A percentile compares a stretch with the other conserved stretches of the same genome.
Conservation (phyloP, 768 basidiomycete species). For the Coprinopsis sp. region DNA sequence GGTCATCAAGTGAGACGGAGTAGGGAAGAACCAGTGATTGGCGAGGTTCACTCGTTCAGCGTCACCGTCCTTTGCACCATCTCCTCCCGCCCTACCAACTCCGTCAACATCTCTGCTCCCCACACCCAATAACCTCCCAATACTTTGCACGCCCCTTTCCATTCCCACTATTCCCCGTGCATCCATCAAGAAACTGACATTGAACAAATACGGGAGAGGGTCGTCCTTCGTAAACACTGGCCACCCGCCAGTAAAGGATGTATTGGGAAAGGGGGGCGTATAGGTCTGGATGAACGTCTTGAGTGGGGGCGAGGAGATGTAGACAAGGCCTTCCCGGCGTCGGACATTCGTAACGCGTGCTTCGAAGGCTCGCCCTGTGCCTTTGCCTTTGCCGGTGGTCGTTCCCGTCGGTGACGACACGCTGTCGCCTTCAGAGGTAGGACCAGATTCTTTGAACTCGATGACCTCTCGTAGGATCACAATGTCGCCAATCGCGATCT, state of each 20-base stretch:
- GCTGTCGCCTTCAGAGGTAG: not conserved
- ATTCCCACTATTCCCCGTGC: constrained; percentile 38
- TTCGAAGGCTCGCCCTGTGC: constrained; percentile 40
- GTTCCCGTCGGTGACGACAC: too few species aligned
- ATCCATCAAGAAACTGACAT: constrained; percentile 46
- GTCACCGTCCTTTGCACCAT: not conserved
- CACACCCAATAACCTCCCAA: not conserved
- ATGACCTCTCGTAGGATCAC: constrained; percentile 41
- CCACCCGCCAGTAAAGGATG: constrained; percentile 19
- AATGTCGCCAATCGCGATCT: constrained; percentile 34
- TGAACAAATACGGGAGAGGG: constrained; percentile 37
- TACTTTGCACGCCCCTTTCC: too few species aligned
- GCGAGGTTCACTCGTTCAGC: too few species aligned
- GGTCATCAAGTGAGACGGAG: too few species aligned
- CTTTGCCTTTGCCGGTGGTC: constrained; percentile 10
- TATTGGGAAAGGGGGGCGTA: constrained; percentile 19
- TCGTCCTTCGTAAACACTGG: constrained; percentile 30
- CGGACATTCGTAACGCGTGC: constrained; percentile 38
- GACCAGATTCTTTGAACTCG: constrained; percentile 11
- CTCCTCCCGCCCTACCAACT: not conserved
- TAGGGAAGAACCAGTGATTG: too few species aligned
- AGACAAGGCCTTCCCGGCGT: constrained; percentile 43
- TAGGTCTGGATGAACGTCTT: constrained; percentile 36
- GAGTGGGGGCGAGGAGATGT: constrained; percentile 37
- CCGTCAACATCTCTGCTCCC: not conserved